These are phyloP conservation scores for Lodderomyces metapsilosis DNA, from an alignment of 1,139 yeast genomes.

Conservation along the genomic window DNA sequence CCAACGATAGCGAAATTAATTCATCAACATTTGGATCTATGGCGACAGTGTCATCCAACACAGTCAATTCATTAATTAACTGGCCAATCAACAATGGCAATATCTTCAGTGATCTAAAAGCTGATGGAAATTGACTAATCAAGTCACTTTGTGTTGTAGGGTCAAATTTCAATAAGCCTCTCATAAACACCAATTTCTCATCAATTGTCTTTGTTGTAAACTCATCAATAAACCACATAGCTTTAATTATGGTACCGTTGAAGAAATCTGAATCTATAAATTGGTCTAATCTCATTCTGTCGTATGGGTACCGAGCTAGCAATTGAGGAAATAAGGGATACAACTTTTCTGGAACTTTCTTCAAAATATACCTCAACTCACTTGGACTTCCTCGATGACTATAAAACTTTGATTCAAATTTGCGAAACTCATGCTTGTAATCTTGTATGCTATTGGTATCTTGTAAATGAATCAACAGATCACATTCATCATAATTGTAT, in stretches of 20 bases:
- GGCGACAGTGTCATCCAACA: constrained; percentile 16
- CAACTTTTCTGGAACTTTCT: constrained; percentile 36
- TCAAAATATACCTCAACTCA: constrained; percentile 49
- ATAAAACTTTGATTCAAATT: constrained; percentile 41
- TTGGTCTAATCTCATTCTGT: constrained; percentile 49
- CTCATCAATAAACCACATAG: constrained; percentile 81
- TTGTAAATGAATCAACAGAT: constrained; percentile 38
- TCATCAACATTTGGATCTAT: constrained; percentile 23
- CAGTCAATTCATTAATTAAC: constrained; percentile 32
- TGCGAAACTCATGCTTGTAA: constrained; percentile 46
- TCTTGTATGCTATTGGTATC: constrained; percentile 48
- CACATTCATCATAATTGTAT: constrained; percentile 49
- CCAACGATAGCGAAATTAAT: constrained; percentile 53
- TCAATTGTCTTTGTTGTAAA: constrained; percentile 69
- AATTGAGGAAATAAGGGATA: constrained; percentile 34
- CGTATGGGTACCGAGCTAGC: constrained; percentile 42
- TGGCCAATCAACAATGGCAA: constrained; percentile 64
- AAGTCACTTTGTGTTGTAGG: constrained; percentile 27
- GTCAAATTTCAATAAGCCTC: constrained; percentile 49
- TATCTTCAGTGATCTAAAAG: constrained; percentile 68
- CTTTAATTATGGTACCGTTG: constrained; percentile 79
- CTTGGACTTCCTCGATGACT: constrained; percentile 33
- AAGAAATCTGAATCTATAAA: constrained; percentile 57
- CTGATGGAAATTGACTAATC: constrained; percentile 67
- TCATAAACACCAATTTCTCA: constrained; percentile 69